Conservation (phyloP, 495 filamentous ascomycete genomes). For the Aspergillus conjunctus region DNA sequence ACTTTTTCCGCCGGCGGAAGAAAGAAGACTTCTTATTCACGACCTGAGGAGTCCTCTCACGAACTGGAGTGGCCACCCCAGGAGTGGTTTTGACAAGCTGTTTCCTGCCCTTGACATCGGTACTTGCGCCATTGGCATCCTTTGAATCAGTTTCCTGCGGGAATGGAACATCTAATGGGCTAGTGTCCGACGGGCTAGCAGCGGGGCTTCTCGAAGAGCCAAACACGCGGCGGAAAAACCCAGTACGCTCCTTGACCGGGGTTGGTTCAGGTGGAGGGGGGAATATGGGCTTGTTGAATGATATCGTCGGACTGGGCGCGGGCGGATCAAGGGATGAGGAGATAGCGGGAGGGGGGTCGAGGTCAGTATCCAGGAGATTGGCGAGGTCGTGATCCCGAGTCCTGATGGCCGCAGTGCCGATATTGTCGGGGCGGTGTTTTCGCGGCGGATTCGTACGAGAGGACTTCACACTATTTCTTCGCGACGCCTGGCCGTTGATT, state of each 20-base stretch:
- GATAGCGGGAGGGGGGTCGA: conserved; percentile 36
- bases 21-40: conserved; percentile 93
- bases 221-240: conserved; percentile 93
- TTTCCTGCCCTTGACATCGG: conserved; percentile 28
- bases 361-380: conserved; percentile 30
- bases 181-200: conserved; percentile 26
- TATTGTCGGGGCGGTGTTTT: conserved; percentile 42
- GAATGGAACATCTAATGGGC: conserved; percentile 23
- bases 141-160: conserved; percentile 34
- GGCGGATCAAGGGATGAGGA: conserved; percentile 41
- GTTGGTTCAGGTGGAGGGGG: conserved; percentile 37
- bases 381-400: conserved; percentile 34
- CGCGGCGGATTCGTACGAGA: conserved; percentile 50
- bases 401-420: conserved; percentile 41
- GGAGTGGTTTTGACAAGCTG: conserved; percentile 32
- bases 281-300: conserved; percentile 50
- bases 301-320: conserved; percentile 57
- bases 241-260: conserved; percentile 66
- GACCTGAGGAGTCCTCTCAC: conserved; percentile 51
- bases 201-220: conserved; percentile 56
- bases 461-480: conserved; percentile 65
- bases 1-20: conserved; percentile 92
- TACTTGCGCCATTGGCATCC: conserved; percentile 25
- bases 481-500: conserved; percentile 49
- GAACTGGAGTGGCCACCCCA: conserved; percentile 33